A percentile compares a stretch with the other conserved stretches of the same genome.
Conservation (phyloP, 257 asterid species). For the Petunia secreta region DNA sequence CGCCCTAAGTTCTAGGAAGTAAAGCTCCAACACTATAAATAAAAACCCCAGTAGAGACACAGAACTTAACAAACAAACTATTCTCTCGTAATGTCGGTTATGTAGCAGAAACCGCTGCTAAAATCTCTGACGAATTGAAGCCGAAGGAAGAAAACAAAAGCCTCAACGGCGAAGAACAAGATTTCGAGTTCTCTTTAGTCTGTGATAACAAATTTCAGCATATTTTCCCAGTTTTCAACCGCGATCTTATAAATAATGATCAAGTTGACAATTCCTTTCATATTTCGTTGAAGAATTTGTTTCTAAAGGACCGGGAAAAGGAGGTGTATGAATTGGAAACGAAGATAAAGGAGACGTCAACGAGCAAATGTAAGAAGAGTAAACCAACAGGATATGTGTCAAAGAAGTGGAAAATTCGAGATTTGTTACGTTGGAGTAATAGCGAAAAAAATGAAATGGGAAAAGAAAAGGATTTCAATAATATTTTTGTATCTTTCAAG, state of each 20-base stretch:
- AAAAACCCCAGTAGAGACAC: background rate
- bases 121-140: background rate
- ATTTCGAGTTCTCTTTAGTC: constrained; percentile 64
- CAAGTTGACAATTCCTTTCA: constrained; percentile 3
- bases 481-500: constrained; percentile 26
- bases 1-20: background rate
- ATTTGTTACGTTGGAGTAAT: constrained; percentile 32
- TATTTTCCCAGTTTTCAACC: constrained; percentile 45
- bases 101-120: background rate
- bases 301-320: constrained; percentile 27
- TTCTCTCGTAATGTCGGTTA: too few relatives aligned
- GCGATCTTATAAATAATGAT: constrained; percentile 26
- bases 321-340: constrained; percentile 30
- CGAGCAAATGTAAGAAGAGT: constrained; percentile 32
- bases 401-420: constrained; percentile 30
- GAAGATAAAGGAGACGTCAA: constrained; percentile 15
- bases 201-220: constrained; percentile 35
- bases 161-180: constrained; percentile 44
- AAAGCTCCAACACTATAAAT: background rate
- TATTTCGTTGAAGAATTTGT: constrained; percentile 39
- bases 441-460: constrained; percentile 34
- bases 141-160: background rate
- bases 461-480: too few relatives aligned
- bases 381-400: constrained; percentile 33
- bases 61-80: background rate